phyloP scores from a whole-genome alignment of 139 green algal genomes.

The Trebouxia sp. region DNA sequence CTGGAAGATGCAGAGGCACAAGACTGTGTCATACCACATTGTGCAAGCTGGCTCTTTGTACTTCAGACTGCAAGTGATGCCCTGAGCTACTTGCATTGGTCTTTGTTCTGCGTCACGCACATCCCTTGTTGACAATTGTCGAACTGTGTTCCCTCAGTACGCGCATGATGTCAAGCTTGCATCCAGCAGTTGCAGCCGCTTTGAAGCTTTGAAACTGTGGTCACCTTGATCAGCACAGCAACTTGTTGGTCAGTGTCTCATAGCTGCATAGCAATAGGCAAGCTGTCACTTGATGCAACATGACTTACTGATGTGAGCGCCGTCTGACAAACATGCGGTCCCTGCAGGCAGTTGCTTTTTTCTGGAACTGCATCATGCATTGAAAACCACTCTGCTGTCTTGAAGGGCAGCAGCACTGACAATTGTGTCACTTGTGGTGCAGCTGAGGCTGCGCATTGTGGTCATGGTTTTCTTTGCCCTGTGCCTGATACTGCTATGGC shows the following conservation, averaged over 20 bases:
- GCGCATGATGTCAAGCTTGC: too few relatives aligned
- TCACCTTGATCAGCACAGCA: too few relatives aligned
- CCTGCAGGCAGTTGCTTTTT: too few relatives aligned
- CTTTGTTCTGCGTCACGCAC: too few relatives aligned
- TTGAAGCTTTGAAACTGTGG: too few relatives aligned
- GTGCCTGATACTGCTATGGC: background rate
- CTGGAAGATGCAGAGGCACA: background rate
- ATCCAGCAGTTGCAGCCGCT: too few relatives aligned
- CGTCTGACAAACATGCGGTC: too few relatives aligned
- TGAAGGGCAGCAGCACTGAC: too few relatives aligned
- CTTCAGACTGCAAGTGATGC: background rate
- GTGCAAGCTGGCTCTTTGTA: background rate
- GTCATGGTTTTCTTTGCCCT: conserved; percentile 4
- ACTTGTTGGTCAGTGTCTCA: too few relatives aligned
- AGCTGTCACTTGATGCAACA: too few relatives aligned
- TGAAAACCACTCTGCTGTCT: background rate
- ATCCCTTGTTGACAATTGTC: background rate
- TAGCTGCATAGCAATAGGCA: too few relatives aligned
- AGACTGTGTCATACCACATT: background rate
- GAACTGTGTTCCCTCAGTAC: background rate
- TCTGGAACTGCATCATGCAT: background rate
- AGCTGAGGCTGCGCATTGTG: background rate
- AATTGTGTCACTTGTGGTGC: background rate
- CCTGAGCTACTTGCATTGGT: background rate
- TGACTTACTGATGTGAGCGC: too few relatives aligned